These are phyloP conservation scores for Cytospora mali DNA, from an alignment of 2,329 filamentous ascomycete species.

Conservation along the genomic window DNA sequence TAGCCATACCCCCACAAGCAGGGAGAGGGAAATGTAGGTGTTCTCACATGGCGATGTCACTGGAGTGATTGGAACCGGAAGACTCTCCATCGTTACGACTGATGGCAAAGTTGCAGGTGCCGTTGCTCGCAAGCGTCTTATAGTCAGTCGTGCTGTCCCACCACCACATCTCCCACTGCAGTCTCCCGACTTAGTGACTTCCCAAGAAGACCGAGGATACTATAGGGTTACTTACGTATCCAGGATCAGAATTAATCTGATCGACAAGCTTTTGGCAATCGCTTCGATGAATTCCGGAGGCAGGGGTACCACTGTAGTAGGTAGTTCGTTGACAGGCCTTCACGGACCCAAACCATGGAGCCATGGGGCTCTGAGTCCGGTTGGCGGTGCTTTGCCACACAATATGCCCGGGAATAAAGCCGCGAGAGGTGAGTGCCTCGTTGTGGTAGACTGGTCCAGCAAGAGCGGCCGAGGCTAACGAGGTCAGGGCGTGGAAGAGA, in stretches of 20 bases:
- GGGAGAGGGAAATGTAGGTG: not conserved
- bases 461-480: not conserved
- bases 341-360: not conserved
- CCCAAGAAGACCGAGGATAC: not conserved
- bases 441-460: not conserved
- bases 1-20: not conserved
- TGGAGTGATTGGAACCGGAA: not conserved
- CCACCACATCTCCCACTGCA: not conserved
- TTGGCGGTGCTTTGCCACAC: not conserved
- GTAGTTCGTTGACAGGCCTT: not conserved
- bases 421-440: not conserved
- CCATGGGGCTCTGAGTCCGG: not conserved
- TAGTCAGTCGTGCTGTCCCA: not conserved
- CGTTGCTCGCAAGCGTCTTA: conserved; percentile 6
- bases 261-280: not conserved
- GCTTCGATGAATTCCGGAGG: not conserved
- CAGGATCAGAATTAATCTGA: not conserved
- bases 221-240: not conserved
- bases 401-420: not conserved
- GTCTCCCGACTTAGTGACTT: not conserved
- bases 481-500: not conserved
- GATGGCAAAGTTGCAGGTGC: conserved; percentile 22
- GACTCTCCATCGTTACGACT: not conserved
- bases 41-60: conserved; percentile 9
- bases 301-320: not conserved